Evolutionary conservation across 169 alveolate genomes (phyloP).

Genomic region (Plasmodium vivax): DNA sequence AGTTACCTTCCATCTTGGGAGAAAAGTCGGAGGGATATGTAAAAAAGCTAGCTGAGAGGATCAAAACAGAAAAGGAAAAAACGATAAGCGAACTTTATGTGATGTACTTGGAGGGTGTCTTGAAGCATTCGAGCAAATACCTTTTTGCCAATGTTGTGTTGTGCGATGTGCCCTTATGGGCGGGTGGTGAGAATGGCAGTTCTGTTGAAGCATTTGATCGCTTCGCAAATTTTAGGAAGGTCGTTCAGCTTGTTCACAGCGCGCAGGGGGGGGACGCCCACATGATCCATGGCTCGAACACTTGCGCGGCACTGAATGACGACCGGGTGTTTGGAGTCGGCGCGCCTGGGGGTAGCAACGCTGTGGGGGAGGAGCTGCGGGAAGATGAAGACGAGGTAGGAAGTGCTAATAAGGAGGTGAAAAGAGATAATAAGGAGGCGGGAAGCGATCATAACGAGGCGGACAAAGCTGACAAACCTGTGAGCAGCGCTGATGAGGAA

Average conservation of each 20-base stretch:
- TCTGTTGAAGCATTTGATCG: not conserved
- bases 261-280: not conserved
- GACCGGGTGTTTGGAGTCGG: not conserved
- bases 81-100: conserved; percentile 18
- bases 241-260: conserved; percentile 28
- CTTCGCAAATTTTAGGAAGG: conserved; percentile 8
- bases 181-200: not conserved
- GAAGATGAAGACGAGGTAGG: not conserved
- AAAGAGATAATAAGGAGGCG: not conserved
- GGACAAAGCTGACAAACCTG: not conserved
- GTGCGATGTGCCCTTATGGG: not conserved
- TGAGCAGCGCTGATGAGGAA: not conserved
- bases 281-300: not conserved
- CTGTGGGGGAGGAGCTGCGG: not conserved
- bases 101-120: conserved; percentile 2
- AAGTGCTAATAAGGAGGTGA: not conserved
- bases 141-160: conserved; percentile 33
- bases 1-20: not conserved
- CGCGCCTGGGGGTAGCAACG: not conserved
- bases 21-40: not conserved
- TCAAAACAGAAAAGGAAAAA: conserved; percentile 12
- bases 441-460: not conserved
- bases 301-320: not conserved
- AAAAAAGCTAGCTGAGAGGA: conserved; percentile 2
- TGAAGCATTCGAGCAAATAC: conserved; percentile 5